phyloP scores from a whole-genome alignment of 371 early-diverging fungal species.

The Mortierella sp. region DNA sequence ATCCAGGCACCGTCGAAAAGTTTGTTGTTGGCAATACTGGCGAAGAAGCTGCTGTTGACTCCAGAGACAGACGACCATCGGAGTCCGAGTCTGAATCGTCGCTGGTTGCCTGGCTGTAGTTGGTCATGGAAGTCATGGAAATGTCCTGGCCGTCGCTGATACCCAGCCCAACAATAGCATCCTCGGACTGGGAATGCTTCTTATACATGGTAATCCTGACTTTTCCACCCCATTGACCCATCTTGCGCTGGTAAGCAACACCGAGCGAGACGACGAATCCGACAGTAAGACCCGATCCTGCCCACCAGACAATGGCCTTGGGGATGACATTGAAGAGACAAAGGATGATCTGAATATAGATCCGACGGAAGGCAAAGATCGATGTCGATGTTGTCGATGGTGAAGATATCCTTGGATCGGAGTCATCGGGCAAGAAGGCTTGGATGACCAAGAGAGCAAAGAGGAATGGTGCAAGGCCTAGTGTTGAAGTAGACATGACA shows the following conservation, averaged over 20 bases:
- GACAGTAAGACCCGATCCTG: constrained; percentile 63
- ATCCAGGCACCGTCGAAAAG: background rate
- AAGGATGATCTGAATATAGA: constrained; percentile 65
- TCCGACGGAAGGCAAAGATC: constrained; percentile 62
- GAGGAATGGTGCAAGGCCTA: constrained; percentile 71
- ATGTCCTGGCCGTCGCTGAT: background rate
- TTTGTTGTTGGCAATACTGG: background rate
- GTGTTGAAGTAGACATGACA: background rate
- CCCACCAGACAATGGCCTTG: constrained; percentile 73
- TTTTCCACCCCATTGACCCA: constrained; percentile 52
- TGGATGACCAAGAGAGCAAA: constrained; percentile 70
- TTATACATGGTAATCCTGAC: constrained; percentile 33
- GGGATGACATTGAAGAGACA: constrained; percentile 67
- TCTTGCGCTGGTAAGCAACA: constrained; percentile 46
- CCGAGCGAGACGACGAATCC: constrained; percentile 64
- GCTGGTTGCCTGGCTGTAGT: background rate
- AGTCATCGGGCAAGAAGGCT: constrained; percentile 64
- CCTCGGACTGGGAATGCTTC: constrained; percentile 20
- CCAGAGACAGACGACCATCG: background rate
- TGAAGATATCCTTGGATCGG: constrained; percentile 33
- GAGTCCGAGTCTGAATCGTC: background rate
- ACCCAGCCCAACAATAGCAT: background rate
- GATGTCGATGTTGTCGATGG: constrained; percentile 8
- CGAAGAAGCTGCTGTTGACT: background rate
- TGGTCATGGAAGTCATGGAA: background rate